Conservation (phyloP, 164 flowering plant species). For the Malania oleifera region DNA sequence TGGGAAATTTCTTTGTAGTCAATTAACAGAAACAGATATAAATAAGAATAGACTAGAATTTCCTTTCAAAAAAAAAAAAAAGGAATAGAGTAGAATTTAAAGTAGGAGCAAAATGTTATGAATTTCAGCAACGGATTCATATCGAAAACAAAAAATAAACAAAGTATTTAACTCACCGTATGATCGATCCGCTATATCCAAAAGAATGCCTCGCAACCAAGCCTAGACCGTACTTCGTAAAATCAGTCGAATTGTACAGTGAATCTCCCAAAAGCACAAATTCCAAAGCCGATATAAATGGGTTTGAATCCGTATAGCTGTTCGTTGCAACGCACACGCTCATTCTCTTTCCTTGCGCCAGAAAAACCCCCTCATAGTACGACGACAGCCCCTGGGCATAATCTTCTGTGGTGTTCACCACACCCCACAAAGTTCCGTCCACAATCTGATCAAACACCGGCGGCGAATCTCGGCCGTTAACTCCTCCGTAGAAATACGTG, state of each 20-base stretch:
- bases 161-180: slow-evolving; percentile 39
- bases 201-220: slow-evolving; percentile 72
- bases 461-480: slow-evolving; percentile 46
- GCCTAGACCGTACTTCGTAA: slow-evolving; percentile 36
- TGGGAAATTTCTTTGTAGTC: no score
- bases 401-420: slow-evolving; percentile 83
- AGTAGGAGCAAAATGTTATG: no score
- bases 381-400: slow-evolving; percentile 35
- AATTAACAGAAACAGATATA: no score
- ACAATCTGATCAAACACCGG: slow-evolving; percentile 90
- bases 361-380: slow-evolving; percentile 81
- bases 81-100: no score
- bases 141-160: background rate
- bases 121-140: no score
- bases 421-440: slow-evolving; percentile 80
- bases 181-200: slow-evolving; percentile 50
- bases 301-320: slow-evolving; percentile 63
- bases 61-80: no score
- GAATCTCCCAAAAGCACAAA: slow-evolving; percentile 51
- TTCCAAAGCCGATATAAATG: slow-evolving; percentile 80
- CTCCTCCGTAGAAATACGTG: slow-evolving; percentile 74
- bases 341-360: slow-evolving; percentile 60
- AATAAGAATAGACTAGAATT: no score
- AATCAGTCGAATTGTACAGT: slow-evolving; percentile 79
- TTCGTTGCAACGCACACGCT: slow-evolving; percentile 73